Conservation (phyloP, 2,329 filamentous ascomycete species). For the Trichoderma oligosporum region DNA sequence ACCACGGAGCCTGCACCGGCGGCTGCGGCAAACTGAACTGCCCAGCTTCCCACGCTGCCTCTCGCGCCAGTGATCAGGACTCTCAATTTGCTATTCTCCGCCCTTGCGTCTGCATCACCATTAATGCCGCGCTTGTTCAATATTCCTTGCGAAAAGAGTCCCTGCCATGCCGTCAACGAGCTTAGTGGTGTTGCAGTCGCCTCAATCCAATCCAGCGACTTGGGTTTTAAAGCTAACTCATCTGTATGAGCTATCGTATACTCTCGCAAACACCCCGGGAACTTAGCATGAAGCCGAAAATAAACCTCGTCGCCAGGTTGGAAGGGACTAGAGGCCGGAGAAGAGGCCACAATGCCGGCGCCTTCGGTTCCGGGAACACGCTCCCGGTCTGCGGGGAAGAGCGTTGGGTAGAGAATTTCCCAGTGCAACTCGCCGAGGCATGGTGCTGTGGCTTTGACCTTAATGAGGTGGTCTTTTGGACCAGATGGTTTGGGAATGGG, state of each 20-base stretch:
- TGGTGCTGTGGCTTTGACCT: slow-evolving; percentile 33
- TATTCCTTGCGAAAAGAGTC: slow-evolving; percentile 36
- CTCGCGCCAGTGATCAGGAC: slow-evolving; percentile 40
- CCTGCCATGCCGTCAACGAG: slow-evolving; percentile 41
- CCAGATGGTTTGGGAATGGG: slow-evolving; percentile 25
- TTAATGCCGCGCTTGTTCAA: slow-evolving; percentile 30
- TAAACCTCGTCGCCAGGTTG: slow-evolving; percentile 35
- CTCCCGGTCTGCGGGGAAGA: slow-evolving; percentile 25
- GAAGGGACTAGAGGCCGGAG: slow-evolving; percentile 32
- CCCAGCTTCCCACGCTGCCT: slow-evolving; percentile 40
- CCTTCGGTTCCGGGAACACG: slow-evolving; percentile 39
- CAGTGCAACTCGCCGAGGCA: slow-evolving; percentile 35
- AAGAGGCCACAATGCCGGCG: slow-evolving; percentile 36
- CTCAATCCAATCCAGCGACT: slow-evolving; percentile 31
- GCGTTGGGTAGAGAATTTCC: slow-evolving; percentile 25
- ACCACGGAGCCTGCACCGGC: slow-evolving; percentile 36
- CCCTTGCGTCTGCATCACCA: slow-evolving; percentile 28
- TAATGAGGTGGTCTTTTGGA: slow-evolving; percentile 31
- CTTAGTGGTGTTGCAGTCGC: slow-evolving; percentile 39
- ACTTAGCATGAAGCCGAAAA: slow-evolving; percentile 29
- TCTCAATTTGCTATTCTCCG: slow-evolving; percentile 28
- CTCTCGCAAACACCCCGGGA: slow-evolving; percentile 32
- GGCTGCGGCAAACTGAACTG: slow-evolving; percentile 36
- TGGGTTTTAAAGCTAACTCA: slow-evolving; percentile 36
- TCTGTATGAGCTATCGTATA: slow-evolving; percentile 32